These are phyloP conservation scores for Zygosaccharomyces rouxii DNA, from an alignment of 805 yeast species.

Conservation along the genomic window DNA sequence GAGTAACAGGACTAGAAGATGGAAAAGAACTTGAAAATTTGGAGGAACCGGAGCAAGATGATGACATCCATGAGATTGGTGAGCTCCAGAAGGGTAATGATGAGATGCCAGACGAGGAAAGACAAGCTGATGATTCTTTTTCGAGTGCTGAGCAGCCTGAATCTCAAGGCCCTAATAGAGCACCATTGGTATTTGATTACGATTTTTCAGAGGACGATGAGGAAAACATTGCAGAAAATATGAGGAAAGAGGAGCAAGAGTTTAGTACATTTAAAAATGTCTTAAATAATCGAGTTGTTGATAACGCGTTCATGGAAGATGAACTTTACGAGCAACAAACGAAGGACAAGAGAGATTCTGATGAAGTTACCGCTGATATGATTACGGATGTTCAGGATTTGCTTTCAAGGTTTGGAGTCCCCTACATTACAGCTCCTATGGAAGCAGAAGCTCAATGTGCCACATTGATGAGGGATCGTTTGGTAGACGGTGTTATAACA, in stretches of 20 bases:
- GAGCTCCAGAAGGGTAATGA: neutral
- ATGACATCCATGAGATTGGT: slow-evolving; percentile 27
- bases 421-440: slow-evolving; percentile 94
- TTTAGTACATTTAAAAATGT: slow-evolving; percentile 52
- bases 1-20: slow-evolving; percentile 22
- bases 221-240: slow-evolving; percentile 54
- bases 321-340: slow-evolving; percentile 56
- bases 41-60: slow-evolving; percentile 3
- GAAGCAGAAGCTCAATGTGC: slow-evolving; percentile 99
- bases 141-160: neutral
- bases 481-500: slow-evolving; percentile 93
- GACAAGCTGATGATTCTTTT: neutral
- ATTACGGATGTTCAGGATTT: slow-evolving; percentile 86
- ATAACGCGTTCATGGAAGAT: slow-evolving; percentile 36
- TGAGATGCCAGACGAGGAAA: neutral
- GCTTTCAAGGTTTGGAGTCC: slow-evolving; percentile 83
- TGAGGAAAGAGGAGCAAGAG: slow-evolving; percentile 67
- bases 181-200: slow-evolving; percentile 43
- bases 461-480: slow-evolving; percentile 54
- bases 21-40: neutral
- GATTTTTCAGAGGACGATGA: slow-evolving; percentile 79
- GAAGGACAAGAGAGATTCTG: slow-evolving; percentile 79
- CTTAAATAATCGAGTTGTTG: slow-evolving; percentile 30
- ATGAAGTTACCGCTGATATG: slow-evolving; percentile 85
- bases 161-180: neutral